phyloP scores from a whole-genome alignment of 73 alveolate species.

The Paramecium tetraurelia region DNA sequence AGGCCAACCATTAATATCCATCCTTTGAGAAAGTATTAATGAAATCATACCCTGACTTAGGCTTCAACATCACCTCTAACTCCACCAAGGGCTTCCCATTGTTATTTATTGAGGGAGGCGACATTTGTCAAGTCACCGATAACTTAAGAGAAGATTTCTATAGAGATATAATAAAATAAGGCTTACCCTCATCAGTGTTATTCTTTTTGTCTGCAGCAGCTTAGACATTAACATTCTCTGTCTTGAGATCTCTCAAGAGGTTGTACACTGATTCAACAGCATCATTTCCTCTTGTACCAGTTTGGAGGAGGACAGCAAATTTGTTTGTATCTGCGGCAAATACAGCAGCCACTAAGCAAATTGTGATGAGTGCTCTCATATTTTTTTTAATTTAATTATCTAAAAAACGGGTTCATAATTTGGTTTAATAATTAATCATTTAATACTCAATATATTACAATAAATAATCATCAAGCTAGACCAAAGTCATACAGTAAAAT shows the following conservation, averaged over 20 bases:
- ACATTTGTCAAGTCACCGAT: constrained; percentile 54
- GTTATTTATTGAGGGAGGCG: constrained; percentile 19
- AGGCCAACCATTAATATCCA: constrained; percentile 20
- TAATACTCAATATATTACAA: neutral
- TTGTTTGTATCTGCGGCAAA: constrained; percentile 47
- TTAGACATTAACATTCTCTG: constrained; percentile 46
- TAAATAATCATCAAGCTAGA: neutral
- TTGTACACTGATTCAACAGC: constrained; percentile 51
- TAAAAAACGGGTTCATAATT: constrained; percentile 43
- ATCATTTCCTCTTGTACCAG: constrained; percentile 53
- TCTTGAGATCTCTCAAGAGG: constrained; percentile 40
- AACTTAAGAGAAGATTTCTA: constrained; percentile 30
- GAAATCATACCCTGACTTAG: neutral
- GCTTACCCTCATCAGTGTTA: constrained; percentile 41
- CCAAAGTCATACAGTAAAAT: neutral
- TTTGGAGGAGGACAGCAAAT: constrained; percentile 48
- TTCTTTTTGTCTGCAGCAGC: constrained; percentile 53
- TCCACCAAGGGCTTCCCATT: constrained; percentile 30
- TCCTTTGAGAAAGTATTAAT: neutral
- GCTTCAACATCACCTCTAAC: constrained; percentile 47
- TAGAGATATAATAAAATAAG: neutral
- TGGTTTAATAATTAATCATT: constrained; percentile 1
- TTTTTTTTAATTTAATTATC: neutral
- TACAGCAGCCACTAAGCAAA: constrained; percentile 47
- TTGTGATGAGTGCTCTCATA: constrained; percentile 38